These are phyloP conservation scores for Nepenthes alata DNA, from an alignment of 179 eudicot genomes.

Conservation along the genomic window DNA sequence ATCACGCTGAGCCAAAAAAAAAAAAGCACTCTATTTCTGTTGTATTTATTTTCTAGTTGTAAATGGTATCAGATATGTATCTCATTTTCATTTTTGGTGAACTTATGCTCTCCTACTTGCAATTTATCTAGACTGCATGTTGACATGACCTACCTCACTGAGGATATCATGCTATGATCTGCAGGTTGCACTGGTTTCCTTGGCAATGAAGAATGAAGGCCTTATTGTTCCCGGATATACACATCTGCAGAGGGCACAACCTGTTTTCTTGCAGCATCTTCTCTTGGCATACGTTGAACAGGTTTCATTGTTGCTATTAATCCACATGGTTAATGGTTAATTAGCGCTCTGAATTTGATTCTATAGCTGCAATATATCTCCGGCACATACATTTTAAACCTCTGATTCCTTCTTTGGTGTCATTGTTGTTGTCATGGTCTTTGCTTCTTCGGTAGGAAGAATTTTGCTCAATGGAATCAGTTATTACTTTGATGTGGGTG, in stretches of 20 bases:
- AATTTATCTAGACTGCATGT: background rate
- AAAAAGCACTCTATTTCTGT: no score
- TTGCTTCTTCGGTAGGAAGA: background rate
- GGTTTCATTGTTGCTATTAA: constrained; percentile 22
- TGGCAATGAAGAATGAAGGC: constrained; percentile 75
- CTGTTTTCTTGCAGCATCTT: constrained; percentile 80
- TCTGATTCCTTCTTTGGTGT: no score
- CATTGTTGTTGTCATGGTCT: background rate
- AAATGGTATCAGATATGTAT: background rate
- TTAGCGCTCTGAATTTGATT: background rate
- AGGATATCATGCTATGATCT: constrained; percentile 8
- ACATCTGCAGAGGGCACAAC: constrained; percentile 96
- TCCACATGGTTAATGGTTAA: background rate
- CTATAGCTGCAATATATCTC: no score
- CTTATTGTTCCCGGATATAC: constrained; percentile 96
- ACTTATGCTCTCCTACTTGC: background rate
- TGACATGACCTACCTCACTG: background rate
- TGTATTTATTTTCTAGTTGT: no score
- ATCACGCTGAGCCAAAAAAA: no score
- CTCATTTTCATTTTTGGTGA: background rate
- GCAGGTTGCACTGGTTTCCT: constrained; percentile 58
- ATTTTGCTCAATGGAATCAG: background rate
- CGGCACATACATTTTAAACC: no score
- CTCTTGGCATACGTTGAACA: constrained; percentile 91
- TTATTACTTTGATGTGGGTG: background rate